Evolutionary conservation across 2,329 filamentous ascomycete genomes (phyloP), one percentile per base, ranked within the genome.

Genomic region (Calonectria multiphialidica): DNA sequence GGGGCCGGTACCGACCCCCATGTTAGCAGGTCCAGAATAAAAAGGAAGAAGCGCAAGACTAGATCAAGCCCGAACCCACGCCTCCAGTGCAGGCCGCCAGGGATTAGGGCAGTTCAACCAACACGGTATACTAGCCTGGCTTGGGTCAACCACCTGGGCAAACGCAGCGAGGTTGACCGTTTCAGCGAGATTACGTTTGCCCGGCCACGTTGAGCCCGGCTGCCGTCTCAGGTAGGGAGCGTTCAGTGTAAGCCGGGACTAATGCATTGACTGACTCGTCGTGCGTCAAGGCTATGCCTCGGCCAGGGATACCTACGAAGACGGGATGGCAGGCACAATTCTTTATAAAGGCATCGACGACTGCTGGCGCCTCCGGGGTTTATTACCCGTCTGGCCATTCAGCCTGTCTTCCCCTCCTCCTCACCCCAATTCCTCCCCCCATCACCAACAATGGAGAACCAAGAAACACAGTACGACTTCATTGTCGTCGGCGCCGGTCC

Each of bases 401-500:
- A 30, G 33, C 37, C 61, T 28, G 15, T 40, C 33, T 25, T 55
- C 9, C 3, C 10, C 10, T 47, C n/a, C 45, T 6, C n/a, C 18
- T 23, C 55, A 5, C 28, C 12, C 21, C 30, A 28, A 6, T 49
- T 40, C 67, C 30, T n/a, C 10, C 40, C 9, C 10, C 15, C 5
- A 37, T 37, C 35, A 6, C 21, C 5, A 10, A 18, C 15, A 9
- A 71, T 71, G 68, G 55, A 53, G 18, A 42, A 40, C 10, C 63
- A 63, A 71, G 28, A 55, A 13, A 63, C 28, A 8, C n/a, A 68
- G 30, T 74, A 73, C 57, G 73, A 74, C 71, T 74, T 74, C 44
- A 74, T 75, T 47, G 55, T 75, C 23, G 74, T 75, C 6, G 74
- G 74, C 30, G 72, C 74, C 5, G 74, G 74, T 6, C 74, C 74